phyloP scores from a whole-genome alignment of 73 alveolate species.

The Loxodes magnus region DNA sequence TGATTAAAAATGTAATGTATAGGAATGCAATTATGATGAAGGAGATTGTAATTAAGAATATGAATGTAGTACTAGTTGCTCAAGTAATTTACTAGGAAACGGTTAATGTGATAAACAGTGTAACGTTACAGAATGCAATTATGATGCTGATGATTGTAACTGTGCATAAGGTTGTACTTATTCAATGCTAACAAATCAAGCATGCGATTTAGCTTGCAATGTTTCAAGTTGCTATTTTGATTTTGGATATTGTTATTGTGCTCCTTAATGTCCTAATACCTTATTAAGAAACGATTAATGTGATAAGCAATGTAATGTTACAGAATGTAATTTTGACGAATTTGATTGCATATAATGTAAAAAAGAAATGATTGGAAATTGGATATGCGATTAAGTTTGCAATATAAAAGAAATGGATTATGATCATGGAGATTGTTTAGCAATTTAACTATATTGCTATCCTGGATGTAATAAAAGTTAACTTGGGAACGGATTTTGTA shows the following conservation, averaged over 20 bases:
- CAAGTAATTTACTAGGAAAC: background rate
- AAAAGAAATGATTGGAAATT: too few species aligned
- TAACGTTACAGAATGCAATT: background rate
- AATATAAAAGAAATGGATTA: too few species aligned
- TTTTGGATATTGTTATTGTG: background rate
- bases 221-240: background rate
- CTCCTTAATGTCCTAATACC: background rate
- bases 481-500: too few species aligned
- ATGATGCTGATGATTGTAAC: background rate
- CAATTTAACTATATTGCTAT: too few species aligned
- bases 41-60: too few species aligned
- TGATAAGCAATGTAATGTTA: background rate
- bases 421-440: too few species aligned
- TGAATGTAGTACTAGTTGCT: background rate
- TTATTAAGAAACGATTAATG: background rate
- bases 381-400: too few species aligned
- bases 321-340: too few species aligned
- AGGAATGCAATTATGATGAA: background rate
- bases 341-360: too few species aligned
- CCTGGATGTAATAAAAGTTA: too few species aligned
- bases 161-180: background rate
- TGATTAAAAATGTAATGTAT: background rate
- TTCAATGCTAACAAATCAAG: background rate
- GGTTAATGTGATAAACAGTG: conserved; percentile 1
- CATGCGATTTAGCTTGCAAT: conserved; percentile 6